A percentile compares a stretch with the other conserved stretches of the same genome.
Evolutionary conservation across 768 basidiomycete species (phyloP).

Genomic region (Mycena galericulata): DNA sequence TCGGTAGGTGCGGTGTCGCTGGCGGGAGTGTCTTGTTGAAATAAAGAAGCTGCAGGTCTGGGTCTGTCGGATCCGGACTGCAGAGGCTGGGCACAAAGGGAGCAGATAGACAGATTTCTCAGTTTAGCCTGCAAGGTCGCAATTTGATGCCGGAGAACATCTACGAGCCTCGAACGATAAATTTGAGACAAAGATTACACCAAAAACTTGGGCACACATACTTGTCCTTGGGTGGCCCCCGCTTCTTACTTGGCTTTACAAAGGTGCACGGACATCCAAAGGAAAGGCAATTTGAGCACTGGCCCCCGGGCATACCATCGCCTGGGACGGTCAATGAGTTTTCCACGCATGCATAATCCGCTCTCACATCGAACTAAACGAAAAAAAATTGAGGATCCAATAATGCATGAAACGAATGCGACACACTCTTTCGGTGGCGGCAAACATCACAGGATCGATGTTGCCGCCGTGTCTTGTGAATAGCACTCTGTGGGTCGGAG

Average conservation of each 20-base stretch:
- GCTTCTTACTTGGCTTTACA: constrained; percentile 8
- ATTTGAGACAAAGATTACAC: too few relatives aligned
- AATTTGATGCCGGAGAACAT: constrained; percentile 64
- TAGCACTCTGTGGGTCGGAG: too few relatives aligned
- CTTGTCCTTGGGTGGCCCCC: constrained; percentile 28
- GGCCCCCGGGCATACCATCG: constrained; percentile 12
- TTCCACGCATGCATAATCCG: neutral
- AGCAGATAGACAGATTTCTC: constrained; percentile 24
- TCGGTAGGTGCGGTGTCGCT: neutral
- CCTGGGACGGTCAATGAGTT: constrained; percentile 3
- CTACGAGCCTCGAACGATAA: constrained; percentile 44
- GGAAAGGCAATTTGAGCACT: constrained; percentile 22
- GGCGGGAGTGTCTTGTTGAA: neutral
- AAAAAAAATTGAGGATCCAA: neutral
- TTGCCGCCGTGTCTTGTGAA: neutral
- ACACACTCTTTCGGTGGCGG: constrained; percentile 16
- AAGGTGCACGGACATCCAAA: constrained; percentile 28
- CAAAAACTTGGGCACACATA: neutral
- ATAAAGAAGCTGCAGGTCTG: constrained; percentile 4
- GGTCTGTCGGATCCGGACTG: neutral
- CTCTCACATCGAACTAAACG: constrained; percentile 26
- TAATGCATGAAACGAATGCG: neutral
- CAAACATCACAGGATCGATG: constrained; percentile 12
- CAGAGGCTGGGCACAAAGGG: constrained; percentile 28
- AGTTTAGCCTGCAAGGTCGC: constrained; percentile 54